These are phyloP conservation scores for Epichloe hybrida DNA, from an alignment of 2,329 filamentous ascomycete genomes.

Conservation along the genomic window DNA sequence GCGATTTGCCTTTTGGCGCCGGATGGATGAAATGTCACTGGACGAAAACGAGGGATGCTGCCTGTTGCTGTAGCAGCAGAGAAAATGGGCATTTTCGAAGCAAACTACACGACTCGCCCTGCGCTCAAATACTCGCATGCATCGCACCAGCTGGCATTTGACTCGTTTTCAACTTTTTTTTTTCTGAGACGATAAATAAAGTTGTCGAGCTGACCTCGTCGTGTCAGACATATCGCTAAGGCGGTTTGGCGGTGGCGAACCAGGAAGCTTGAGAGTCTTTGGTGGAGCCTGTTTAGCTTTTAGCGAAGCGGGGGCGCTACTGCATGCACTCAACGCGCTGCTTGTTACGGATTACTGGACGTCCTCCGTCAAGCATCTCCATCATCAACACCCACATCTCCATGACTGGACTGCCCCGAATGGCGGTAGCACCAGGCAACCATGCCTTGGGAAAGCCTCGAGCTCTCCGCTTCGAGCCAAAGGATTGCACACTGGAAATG, in stretches of 20 bases:
- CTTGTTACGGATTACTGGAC: background rate
- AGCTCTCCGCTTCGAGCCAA: slow-evolving; percentile 4
- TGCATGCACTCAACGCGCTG: slow-evolving; percentile 10
- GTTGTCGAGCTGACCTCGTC: background rate
- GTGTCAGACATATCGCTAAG: background rate
- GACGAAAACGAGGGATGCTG: background rate
- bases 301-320: slow-evolving; percentile 6
- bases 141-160: no score
- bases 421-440: slow-evolving; percentile 18
- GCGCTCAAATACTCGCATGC: background rate
- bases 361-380: background rate
- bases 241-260: background rate
- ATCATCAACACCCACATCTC: background rate
- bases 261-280: background rate
- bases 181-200: background rate
- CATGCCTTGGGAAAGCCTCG: slow-evolving; percentile 8
- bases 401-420: slow-evolving; percentile 2
- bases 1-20: background rate
- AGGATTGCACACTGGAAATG: background rate
- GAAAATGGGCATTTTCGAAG: background rate
- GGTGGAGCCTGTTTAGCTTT: background rate
- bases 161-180: no score
- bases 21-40: background rate
- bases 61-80: background rate
- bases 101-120: background rate